Evolutionary conservation across 2,329 filamentous ascomycete species (phyloP).

Genomic region (Dactylellina drechsleri): DNA sequence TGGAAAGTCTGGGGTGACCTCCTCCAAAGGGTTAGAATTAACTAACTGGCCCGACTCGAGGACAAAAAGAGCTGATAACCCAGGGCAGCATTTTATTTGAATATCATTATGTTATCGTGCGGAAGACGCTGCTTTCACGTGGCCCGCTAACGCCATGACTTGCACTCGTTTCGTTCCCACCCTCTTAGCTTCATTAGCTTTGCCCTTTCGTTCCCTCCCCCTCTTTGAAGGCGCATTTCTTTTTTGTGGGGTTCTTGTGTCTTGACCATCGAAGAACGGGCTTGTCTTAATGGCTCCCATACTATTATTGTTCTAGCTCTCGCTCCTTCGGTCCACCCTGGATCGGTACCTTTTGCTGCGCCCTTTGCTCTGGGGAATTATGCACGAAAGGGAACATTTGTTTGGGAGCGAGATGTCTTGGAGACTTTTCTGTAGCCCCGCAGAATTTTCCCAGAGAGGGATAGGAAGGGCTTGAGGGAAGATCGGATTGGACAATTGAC

Average conservation of each 20-base stretch:
- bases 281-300: neutral
- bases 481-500: constrained; percentile 54
- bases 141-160: constrained; percentile 44
- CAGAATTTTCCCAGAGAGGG: constrained; percentile 7
- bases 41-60: constrained; percentile 26
- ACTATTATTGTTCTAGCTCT: constrained; percentile 8
- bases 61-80: too few species aligned
- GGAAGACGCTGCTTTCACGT: constrained; percentile 16
- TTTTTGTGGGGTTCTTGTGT: constrained; percentile 28
- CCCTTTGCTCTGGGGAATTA: constrained; percentile 28
- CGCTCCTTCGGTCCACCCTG: constrained; percentile 42
- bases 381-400: constrained; percentile 49
- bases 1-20: constrained; percentile 30
- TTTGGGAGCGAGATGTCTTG: constrained; percentile 52
- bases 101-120: constrained; percentile 33
- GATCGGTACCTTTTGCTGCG: constrained; percentile 54
- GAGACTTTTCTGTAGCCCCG: constrained; percentile 40
- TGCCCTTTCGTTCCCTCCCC: too few species aligned
- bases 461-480: constrained; percentile 17
- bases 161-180: too few species aligned
- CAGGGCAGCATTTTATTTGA: neutral
- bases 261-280: too few species aligned
- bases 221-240: constrained; percentile 14
- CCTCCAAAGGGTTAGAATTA: constrained; percentile 28
- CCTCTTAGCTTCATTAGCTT: too few species aligned